Percentiles rank a stretch among this genome's conserved stretches.
phyloP scores from a whole-genome alignment of 345 rosid genomes.

The Syzygium jambos region DNA sequence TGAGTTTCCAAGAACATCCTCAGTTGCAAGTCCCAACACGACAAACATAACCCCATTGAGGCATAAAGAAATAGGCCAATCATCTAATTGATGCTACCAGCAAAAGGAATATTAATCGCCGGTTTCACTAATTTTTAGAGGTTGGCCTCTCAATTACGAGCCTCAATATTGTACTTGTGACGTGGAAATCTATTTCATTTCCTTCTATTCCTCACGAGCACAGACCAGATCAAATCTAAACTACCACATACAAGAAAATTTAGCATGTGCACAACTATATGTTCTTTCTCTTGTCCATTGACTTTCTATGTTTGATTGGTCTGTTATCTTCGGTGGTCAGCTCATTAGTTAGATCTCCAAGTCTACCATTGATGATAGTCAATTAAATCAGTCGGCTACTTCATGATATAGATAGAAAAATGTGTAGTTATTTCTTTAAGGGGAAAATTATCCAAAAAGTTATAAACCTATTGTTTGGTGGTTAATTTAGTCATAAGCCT shows the following conservation, averaged over 20 bases:
- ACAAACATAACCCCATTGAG: neutral
- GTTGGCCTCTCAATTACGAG: neutral
- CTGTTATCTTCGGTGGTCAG: neutral
- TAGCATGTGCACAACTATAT: neutral
- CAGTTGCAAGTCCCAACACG: neutral
- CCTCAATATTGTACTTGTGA: neutral
- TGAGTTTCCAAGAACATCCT: neutral
- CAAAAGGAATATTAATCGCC: neutral
- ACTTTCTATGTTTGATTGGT: neutral
- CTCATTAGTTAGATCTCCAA: neutral
- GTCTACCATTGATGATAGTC: neutral
- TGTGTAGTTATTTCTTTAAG: neutral
- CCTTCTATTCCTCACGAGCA: neutral
- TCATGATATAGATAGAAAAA: neutral
- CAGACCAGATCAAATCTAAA: neutral
- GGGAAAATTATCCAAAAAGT: no score
- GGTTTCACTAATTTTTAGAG: neutral
- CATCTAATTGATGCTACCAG: neutral
- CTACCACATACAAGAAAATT: neutral
- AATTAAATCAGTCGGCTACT: no score
- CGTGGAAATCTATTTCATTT: no score
- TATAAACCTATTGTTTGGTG: no score
- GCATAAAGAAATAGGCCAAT: neutral
- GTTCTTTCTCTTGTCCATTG: neutral
- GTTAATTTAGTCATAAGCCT: no score